Base-by-base conservation (phyloP, 2,329 filamentous ascomycete genomes). In the Ascochyta fabae region DNA sequence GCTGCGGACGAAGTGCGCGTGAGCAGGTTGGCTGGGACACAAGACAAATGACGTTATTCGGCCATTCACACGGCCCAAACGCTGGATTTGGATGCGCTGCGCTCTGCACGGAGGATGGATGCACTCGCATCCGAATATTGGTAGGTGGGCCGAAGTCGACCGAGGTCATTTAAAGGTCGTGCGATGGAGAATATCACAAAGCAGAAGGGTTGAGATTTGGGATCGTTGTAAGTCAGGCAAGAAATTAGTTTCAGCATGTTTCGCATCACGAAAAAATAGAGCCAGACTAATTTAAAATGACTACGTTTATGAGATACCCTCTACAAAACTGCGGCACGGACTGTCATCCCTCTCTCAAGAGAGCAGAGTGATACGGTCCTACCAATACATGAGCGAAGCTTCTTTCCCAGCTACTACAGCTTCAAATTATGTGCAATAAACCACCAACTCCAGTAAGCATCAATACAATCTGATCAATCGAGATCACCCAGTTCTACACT, bases 391-490 rank as follows among this genome's bases (percentile, higher is more conserved):
- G 19, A 39, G 3, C 29, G 22, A 57, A 40, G 22, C 8, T 44
- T 12, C 13, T 3, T 12, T 6, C 16, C 6, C 22, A 35, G 10
- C 38, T n/a, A 41, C 4, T 24, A 4, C 33, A 42, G 34, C 2
- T 9, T 24, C 40, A 41, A 58, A 60, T n/a, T 41, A 53, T 49
- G 60, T 49, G 49, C 39, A 62, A 46, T 54, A 43, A 45, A 48
- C 55, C 54, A 46, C 45, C 46, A 54, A 56, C 46, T 55, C 55
- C 44, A 53, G 45, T 45, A 52, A 53, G 60, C 54, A 59, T 57
- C 51, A 55, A 51, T 46, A 50, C 48, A 60, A 54, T 50, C 40
- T 59, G 45, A 67, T 65, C 60, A 65, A 61, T 65, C 58, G 66
- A 52, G 47, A 64, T 63, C 61, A 58, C 52, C 65, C 60, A 59